Evolutionary conservation across 1,284 basidiomycete species (phyloP), one percentile per base, ranked within the genome.

Genomic region (Porogramme epimiltina): DNA sequence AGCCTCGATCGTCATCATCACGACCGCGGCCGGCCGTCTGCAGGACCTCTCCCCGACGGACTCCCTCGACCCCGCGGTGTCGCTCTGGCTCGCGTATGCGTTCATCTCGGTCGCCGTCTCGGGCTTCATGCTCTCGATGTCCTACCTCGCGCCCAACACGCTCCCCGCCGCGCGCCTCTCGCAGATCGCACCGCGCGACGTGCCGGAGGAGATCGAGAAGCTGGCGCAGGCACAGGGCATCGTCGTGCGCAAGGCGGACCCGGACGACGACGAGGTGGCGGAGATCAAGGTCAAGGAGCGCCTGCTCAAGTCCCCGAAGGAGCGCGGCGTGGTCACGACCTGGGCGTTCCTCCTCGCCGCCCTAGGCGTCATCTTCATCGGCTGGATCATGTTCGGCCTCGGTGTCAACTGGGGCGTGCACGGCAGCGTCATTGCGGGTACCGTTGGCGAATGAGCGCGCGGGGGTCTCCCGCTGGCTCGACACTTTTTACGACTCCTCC

Each of bases 381-480:
- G 71, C n/a, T 77, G 75, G 74, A 61, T 74, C 40, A 69, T 77
- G 66, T 77, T 77, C 55, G 75, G 73, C 4, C 45, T 77, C 44
- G 74, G 74, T 28, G 69, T 77, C n/a, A 60, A 55, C 16, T 77
- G 74, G 75, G 75, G 74, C 26, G 73, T 75, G 42, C 74, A 75
- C 57, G 74, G 72, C 3, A 67, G 61, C 37, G 67, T 69, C n/a
- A 55, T 69, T 8, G 74, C 73, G 33, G 73, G 73, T 18, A 73
- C 74, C 19, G 66, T 66, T 16, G 73, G 74, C 33, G 72, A 73
- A 56, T 76, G 50, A 52, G 41, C 24, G 25, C 5, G 28, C 28
- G 28, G 28, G 13, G 28, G 6, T 31, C 28, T 40, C 31, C 13
- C 4, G 26, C 23, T 28, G 6, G 28, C 28, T 31, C 28, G 13